Evolutionary conservation across 768 basidiomycete species (phyloP).

Genomic region (Suillus bovinus): DNA sequence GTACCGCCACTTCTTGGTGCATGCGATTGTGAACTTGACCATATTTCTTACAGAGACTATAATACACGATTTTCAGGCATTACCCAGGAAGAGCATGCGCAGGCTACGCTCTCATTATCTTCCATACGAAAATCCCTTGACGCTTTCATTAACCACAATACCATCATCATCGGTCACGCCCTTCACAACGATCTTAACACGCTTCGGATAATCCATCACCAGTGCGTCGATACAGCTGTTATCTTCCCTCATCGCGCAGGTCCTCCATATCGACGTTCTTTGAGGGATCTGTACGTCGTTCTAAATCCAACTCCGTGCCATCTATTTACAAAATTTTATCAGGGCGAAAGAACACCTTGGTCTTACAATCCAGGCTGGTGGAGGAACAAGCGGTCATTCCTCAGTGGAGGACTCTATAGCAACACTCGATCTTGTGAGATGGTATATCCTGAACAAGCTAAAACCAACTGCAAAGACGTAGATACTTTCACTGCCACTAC

Average conservation of each 20-base stretch:
- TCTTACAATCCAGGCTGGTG: constrained; percentile 79
- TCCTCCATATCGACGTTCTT: constrained; percentile 69
- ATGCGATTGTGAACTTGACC: constrained; percentile 5
- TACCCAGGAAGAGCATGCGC: constrained; percentile 53
- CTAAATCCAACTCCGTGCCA: neutral
- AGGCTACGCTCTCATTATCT: constrained; percentile 66
- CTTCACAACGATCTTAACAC: constrained; percentile 95
- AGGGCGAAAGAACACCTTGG: constrained; percentile 85
- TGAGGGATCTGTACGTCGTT: constrained; percentile 73
- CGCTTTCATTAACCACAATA: constrained; percentile 70
- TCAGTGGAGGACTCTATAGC: constrained; percentile 89
- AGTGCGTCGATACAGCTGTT: constrained; percentile 83
- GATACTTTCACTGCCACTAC: constrained; percentile 4
- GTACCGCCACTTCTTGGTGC: constrained; percentile 6
- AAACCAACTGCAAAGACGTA: constrained; percentile 29
- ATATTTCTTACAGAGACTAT: constrained; percentile 61
- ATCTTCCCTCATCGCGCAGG: constrained; percentile 88
- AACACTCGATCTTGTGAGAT: constrained; percentile 85
- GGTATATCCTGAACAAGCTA: constrained; percentile 69
- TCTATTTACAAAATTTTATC: constrained; percentile 15
- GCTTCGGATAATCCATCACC: constrained; percentile 81
- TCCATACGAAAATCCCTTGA: constrained; percentile 70
- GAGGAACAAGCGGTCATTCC: constrained; percentile 76
- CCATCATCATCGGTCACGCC: constrained; percentile 87
- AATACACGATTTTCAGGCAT: constrained; percentile 92